These are phyloP conservation scores for Dendryphion nanum DNA, from an alignment of 2,329 filamentous ascomycete species.

Conservation along the genomic window DNA sequence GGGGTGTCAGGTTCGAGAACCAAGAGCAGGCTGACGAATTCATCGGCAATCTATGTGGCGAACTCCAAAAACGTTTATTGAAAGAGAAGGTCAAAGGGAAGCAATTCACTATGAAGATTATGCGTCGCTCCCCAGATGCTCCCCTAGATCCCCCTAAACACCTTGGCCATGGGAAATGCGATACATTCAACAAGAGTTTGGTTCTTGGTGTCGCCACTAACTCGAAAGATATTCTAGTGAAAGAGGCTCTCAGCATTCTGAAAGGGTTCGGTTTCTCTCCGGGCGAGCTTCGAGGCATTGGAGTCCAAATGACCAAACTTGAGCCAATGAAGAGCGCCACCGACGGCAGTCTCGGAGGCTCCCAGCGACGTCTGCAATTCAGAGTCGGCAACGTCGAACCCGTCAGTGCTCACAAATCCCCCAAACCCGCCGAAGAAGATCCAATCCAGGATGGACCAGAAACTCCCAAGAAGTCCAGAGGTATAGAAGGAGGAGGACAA, in stretches of 20 bases:
- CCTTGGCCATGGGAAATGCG: conserved; percentile 91
- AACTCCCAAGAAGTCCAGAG: conserved; percentile 37
- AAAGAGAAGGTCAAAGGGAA: conserved; percentile 84
- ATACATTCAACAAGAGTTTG: conserved; percentile 86
- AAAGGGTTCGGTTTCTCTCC: conserved; percentile 80
- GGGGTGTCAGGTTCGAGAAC: conserved; percentile 92
- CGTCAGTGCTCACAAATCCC: conserved; percentile 16
- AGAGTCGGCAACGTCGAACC: conserved; percentile 49
- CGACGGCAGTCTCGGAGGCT: conserved; percentile 61
- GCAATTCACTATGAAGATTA: conserved; percentile 91
- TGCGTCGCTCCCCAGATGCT: conserved; percentile 81
- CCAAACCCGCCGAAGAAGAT: conserved; percentile 31
- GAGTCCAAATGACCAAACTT: conserved; percentile 89
- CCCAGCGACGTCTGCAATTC: conserved; percentile 78
- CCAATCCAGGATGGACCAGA: conserved; percentile 48
- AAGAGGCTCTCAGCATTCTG: conserved; percentile 82
- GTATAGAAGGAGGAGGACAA: conserved; percentile 28
- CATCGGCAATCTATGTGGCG: conserved; percentile 77
- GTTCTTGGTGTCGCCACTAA: conserved; percentile 83
- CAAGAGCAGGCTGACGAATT: conserved; percentile 95
- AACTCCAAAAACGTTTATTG: conserved; percentile 75
- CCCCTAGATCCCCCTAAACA: conserved; percentile 91
- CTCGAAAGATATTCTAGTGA: conserved; percentile 66
- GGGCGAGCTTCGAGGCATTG: conserved; percentile 88
- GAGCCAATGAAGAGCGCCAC: conserved; percentile 68